Evolutionary conservation across 192 early-diverging fungal genomes (phyloP).

Genomic region (Gorgonomyces haynaldii): DNA sequence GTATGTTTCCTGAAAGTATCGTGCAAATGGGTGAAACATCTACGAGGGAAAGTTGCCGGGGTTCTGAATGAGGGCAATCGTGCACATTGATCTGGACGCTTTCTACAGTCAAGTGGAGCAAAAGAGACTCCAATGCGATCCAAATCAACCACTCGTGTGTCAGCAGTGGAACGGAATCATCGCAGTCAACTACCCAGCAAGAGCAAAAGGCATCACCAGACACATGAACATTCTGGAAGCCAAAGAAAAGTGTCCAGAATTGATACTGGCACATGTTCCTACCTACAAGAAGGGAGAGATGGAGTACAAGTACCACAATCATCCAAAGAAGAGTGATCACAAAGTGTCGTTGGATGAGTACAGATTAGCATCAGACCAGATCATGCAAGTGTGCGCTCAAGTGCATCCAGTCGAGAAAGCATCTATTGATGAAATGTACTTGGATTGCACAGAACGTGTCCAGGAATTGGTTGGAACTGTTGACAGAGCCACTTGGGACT

Average conservation of each 20-base stretch:
- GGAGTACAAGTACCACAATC: conserved; percentile 57
- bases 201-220: conserved; percentile 64
- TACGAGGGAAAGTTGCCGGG: not conserved
- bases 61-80: not conserved
- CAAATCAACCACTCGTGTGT: conserved; percentile 62
- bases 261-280: conserved; percentile 51
- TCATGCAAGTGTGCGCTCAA: conserved; percentile 48
- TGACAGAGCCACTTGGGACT: conserved; percentile 25
- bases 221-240: conserved; percentile 41
- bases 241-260: conserved; percentile 40
- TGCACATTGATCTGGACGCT: conserved; percentile 10
- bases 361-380: conserved; percentile 47
- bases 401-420: conserved; percentile 52
- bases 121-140: conserved; percentile 53
- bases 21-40: not conserved
- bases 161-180: conserved; percentile 86
- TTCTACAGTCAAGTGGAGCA: conserved; percentile 17
- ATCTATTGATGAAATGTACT: conserved; percentile 76
- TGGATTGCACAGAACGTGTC: conserved; percentile 70
- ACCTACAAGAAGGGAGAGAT: conserved; percentile 41
- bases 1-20: conserved; percentile 13
- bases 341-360: conserved; percentile 83
- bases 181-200: conserved; percentile 71
- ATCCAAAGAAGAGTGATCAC: conserved; percentile 55
- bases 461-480: conserved; percentile 31